Evolutionary conservation across 495 filamentous ascomycete species (phyloP), one percentile per base, ranked within the genome.

Genomic region (Aspergillus homomorphus): DNA sequence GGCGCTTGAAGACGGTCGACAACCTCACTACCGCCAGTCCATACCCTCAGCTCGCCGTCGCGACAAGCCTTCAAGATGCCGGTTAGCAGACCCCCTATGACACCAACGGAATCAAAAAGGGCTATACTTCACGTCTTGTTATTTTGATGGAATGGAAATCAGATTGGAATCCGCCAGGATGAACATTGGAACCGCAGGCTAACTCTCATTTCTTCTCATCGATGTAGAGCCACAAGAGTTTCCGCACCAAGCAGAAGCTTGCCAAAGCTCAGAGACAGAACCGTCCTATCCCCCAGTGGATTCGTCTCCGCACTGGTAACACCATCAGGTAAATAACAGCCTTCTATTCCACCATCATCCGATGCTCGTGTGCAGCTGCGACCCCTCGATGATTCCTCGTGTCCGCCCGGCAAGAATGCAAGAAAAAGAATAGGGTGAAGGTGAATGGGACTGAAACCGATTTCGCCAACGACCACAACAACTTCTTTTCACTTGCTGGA

Each of bases 171-270:
- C 33, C 12, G 33, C 33, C 15, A 38, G 33, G 33, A 38, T 45
- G 42, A 12, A n/a, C 41, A 49, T 33, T 43, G 21, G 51, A 45
- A 56, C 53, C 14, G 38, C 45, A 56, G 38, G 60, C 73, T 69
- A 63, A 72, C 57, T 20, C 30, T 45, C 5, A 24, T 55, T 60
- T 59, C 10, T 38, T 64, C 42, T 53, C 23, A 50, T 57, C 53
- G 26, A 61, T 59, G 61, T 77, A 96, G 92, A 91, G 87, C 85
- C 91, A 98, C 84, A 97, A 97, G 87, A 90, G 91, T 73, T 97
- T 97, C 90, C 88, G 90, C 76, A 95, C 91, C 79, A 98, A 98
- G 93, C 89, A 94, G 79, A 98, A 98, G 94, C 94, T 98, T 83
- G 94, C 95, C 73, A 96, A 92, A 85, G 94, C 94, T 73, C 92